These are phyloP conservation scores for Diaporthe batatas DNA, from an alignment of 2,329 filamentous ascomycete species.

Conservation along the genomic window DNA sequence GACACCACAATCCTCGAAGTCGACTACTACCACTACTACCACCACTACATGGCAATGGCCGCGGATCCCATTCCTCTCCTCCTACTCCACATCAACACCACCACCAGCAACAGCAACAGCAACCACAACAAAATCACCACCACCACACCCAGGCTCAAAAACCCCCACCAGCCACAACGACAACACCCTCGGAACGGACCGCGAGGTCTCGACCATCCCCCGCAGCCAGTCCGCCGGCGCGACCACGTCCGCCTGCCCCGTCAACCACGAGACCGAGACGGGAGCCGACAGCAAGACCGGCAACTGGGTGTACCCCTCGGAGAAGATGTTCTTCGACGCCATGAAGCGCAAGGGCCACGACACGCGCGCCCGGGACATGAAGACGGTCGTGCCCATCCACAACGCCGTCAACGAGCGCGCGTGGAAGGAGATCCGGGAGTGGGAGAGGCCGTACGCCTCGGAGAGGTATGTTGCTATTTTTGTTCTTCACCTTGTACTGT, in stretches of 20 bases:
- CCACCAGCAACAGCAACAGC: constrained; percentile 30
- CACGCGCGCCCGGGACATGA: constrained; percentile 81
- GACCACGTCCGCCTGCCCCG: constrained; percentile 55
- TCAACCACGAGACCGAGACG: constrained; percentile 83
- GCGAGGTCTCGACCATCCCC: constrained; percentile 85
- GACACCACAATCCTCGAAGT: constrained; percentile 47
- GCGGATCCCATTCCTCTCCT: constrained; percentile 58
- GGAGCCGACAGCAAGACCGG: constrained; percentile 77
- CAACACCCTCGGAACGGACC: constrained; percentile 70
- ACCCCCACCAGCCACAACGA: constrained; percentile 6
- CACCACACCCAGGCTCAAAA: constrained; percentile 38
- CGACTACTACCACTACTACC: constrained; percentile 47
- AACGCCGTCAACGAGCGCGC: constrained; percentile 98
- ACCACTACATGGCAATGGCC: constrained; percentile 55
- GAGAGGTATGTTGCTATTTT: constrained; percentile 55
- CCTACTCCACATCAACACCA: constrained; percentile 48
- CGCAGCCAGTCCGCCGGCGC: constrained; percentile 62
- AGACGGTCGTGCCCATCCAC: constrained; percentile 94
- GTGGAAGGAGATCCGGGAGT: constrained; percentile 90
- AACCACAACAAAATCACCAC: constrained; percentile 17
- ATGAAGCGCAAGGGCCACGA: constrained; percentile 92
- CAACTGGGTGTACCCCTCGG: constrained; percentile 97
- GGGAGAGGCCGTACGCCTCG: constrained; percentile 79
- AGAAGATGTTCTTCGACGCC: constrained; percentile 98
- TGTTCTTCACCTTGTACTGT: not conserved